Evolutionary conservation across 2,329 filamentous ascomycete genomes (phyloP), one percentile per base, ranked within the genome.

Genomic region (Pseudonectria buxi): DNA sequence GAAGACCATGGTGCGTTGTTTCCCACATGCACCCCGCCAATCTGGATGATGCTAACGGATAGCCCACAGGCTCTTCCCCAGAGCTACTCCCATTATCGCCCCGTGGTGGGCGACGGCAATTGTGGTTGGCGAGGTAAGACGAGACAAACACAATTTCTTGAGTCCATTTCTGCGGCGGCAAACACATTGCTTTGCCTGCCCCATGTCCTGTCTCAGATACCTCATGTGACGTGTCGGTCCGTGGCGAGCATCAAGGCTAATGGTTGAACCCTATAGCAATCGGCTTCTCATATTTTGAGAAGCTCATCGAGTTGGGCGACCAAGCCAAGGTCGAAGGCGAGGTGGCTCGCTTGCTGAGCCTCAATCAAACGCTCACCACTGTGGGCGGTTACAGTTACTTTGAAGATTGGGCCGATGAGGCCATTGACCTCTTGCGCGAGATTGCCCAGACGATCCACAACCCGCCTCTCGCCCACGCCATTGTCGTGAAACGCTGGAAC

Each of bases 111-210:
- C 35, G 90, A 96, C 64, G 92, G 92, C 40, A 94, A 94, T 58
- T 96, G 92, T 64, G 92, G 90, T 54, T 96, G 92, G 90, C 78
- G 90, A 82, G 92, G 90, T 95, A 72, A 69, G 81, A 67, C 40
- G 72, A 69, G 81, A 67, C 40, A 38, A 33, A 33, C 28, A 37
- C 30, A 41, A 25, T 25, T 18, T 30, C 24, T 9, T 26, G 26
- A 11, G 32, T 33, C 38, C 33, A 36, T 39, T 38, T 37, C 37
- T 25, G 13, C 32, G 28, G 33, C 29, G 29, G 29, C 14, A 31
- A 16, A 28, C 35, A 31, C 29, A n/a, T 43, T 46, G 31, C 43
- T 36, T 33, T 42, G 37, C 33, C 29, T 42, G 33, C 35, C 39
- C 12, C 38, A 41, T 33, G 35, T 35, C 30, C 35, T 28, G 49